Base-by-base conservation (phyloP, 2,329 filamentous ascomycete species). In the Alternaria triticimaculans region DNA sequence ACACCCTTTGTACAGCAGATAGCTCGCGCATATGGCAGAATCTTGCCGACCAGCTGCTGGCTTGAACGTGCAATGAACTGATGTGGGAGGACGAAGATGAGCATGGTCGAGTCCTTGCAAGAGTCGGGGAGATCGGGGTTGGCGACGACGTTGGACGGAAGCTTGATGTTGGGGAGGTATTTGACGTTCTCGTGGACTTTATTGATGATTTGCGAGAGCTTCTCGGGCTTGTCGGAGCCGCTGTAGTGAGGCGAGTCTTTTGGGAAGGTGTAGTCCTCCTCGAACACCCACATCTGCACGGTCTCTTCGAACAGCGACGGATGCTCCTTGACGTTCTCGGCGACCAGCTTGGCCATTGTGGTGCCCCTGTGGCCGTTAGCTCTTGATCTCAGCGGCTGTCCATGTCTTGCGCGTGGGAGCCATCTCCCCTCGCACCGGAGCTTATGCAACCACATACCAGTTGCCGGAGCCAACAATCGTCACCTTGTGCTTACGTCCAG, bases 1-100 rank as follows among this genome's bases (percentile, higher is more conserved):
- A 99, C 94, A 72, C 96, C 96, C 86, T 99, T 99, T 84, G 98
- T 97, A 82, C 96, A 99, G 78, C 93, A 97, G 76, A 99, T 94
- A 63, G 94, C 96, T 67, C 96, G 89, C 25, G 96, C 95, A 75
- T 90, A 98, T 7, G 96, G 96, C 28, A 97, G 83, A 69, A 97
- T 96, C 74, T 97, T 90, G 64, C 95, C 96, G 76, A 91, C 87
- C 66, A 99, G 86, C 79, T 94, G 90, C 68, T 91, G 87, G 84
- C 94, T 97, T 65, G 94, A 92, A 67, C 91, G 91, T 77, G 88
- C 88, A 77, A 99, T 97, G 80, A 99, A 99, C 81, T 97, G 93
- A 83, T 99, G 96, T 26, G 96, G 92, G 62, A 97, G 87, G 83
- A 98, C 98, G 87, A 99, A 99, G 78, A 99, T 87, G 67, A 99